These are phyloP conservation scores for Candida anglica DNA, from an alignment of 805 yeast genomes.

Conservation along the genomic window DNA sequence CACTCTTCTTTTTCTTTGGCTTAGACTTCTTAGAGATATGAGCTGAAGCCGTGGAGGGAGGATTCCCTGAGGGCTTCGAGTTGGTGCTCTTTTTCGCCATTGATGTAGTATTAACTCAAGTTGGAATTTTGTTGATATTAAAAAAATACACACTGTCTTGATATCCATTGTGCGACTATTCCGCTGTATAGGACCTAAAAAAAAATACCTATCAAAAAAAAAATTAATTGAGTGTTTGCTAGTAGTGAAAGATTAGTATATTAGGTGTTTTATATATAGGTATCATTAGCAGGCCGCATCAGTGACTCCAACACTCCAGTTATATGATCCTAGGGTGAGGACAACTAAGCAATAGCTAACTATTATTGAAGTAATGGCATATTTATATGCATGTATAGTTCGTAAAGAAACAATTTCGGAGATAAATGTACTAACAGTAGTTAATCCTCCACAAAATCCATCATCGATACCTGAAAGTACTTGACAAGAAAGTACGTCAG, in stretches of 20 bases:
- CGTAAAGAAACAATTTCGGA: constrained; percentile 50
- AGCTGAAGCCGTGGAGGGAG: neutral
- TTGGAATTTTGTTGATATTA: too few species aligned
- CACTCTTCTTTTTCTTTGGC: neutral
- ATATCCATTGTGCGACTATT: too few species aligned
- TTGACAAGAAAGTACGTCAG: constrained; percentile 39
- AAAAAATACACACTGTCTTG: too few species aligned
- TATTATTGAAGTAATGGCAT: constrained; percentile 46
- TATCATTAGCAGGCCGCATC: constrained; percentile 12
- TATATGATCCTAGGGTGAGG: constrained; percentile 65
- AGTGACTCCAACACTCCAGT: constrained; percentile 58
- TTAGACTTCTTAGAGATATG: neutral
- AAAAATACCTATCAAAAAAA: too few species aligned
- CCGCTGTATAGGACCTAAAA: too few species aligned
- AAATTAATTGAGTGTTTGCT: too few species aligned
- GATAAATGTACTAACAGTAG: constrained; percentile 77
- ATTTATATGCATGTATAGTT: constrained; percentile 39
- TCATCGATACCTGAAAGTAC: constrained; percentile 51
- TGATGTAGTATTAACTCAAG: neutral
- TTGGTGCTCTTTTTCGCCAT: neutral
- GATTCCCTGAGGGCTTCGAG: neutral
- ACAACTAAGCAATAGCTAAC: constrained; percentile 48
- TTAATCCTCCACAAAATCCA: constrained; percentile 69
- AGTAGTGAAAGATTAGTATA: neutral
- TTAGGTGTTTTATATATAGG: neutral